Evolutionary conservation across 805 yeast species (phyloP), one percentile per base, ranked within the genome.

Genomic region (Wickerhamomyces queroliae): DNA sequence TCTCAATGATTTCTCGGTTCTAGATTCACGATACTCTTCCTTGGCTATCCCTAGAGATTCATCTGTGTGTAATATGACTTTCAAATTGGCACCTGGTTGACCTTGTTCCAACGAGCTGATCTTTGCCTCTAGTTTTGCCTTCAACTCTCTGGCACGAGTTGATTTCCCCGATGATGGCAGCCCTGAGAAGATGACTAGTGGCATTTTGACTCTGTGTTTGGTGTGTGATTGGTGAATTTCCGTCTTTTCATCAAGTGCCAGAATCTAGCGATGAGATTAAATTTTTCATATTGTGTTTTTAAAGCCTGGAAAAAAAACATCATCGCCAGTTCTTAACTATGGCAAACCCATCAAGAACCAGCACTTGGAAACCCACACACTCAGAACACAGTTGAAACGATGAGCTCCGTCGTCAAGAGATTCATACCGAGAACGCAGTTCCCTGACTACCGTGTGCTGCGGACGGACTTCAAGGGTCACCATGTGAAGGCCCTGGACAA

Each of bases 391-490:
- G 17, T 19, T 32, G 17, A 18, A 21, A 21, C 9, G 8, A n/a
- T 34, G 22, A 18, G 5, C 15, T n/a, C 22, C 12, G 8, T 17
- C 15, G 15, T 19, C 16, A 18, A n/a, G 29, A 44, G 39, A 18
- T 88, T 88, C 54, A 56, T 71, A 12, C 96, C 97, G 1, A 62
- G 97, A 37, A 53, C 64, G 26, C 56, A 60, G n/a, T 90, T 90
- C 51, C 96, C 96, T 2, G 69, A 72, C 12, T 83, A 83, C 56
- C 76, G 76, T 37, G 74, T 89, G 12, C 69, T 79, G 1, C 61
- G 83, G 17, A 78, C 93, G 1, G 89, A 85, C 58, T 88, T 88
- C 63, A 87, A 87, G 50, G 96, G 97, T 11, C 97, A 90, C 56
- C 98, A 91, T 52, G 76, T 78, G 44, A 80, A 78, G 44, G 95